A percentile compares a stretch with the other conserved stretches of the same genome.
Evolutionary conservation across 768 basidiomycete genomes (phyloP).

Genomic region (Hygrophorus russula): DNA sequence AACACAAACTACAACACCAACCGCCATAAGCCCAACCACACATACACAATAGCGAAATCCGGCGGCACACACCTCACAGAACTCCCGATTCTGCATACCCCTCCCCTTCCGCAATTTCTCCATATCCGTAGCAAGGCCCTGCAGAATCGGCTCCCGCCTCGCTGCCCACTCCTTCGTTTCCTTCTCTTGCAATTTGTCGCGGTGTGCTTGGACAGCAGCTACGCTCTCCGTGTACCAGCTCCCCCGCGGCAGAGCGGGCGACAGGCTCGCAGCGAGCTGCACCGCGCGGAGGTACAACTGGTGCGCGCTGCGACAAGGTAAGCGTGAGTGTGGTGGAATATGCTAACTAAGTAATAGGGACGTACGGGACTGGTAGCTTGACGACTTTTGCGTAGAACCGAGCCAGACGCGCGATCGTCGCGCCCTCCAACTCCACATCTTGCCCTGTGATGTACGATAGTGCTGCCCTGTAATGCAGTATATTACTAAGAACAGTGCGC

Average conservation of each 20-base stretch:
- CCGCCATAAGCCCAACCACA: no score
- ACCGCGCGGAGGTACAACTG: not conserved
- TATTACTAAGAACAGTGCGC: no score
- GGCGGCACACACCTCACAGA: not conserved
- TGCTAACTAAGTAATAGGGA: no score
- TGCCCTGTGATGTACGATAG: not conserved
- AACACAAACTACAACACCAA: not conserved
- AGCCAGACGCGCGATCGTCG: not conserved
- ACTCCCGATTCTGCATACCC: not conserved
- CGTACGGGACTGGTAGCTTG: not conserved
- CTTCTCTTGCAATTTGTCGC: not conserved
- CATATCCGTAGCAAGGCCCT: not conserved
- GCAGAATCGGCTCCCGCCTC: not conserved
- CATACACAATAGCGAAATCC: not conserved
- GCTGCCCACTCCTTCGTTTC: not conserved
- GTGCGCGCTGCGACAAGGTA: not conserved
- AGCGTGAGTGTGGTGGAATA: not conserved
- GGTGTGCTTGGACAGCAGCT: not conserved
- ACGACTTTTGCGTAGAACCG: not conserved
- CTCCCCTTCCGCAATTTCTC: not conserved
- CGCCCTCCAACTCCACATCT: not conserved
- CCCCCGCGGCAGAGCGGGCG: not conserved
- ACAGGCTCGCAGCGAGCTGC: not conserved
- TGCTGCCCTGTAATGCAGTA: no score
- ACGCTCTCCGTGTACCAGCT: not conserved